Evolutionary conservation across 495 filamentous ascomycete species (phyloP).

Genomic region (Tuber melanosporum): DNA sequence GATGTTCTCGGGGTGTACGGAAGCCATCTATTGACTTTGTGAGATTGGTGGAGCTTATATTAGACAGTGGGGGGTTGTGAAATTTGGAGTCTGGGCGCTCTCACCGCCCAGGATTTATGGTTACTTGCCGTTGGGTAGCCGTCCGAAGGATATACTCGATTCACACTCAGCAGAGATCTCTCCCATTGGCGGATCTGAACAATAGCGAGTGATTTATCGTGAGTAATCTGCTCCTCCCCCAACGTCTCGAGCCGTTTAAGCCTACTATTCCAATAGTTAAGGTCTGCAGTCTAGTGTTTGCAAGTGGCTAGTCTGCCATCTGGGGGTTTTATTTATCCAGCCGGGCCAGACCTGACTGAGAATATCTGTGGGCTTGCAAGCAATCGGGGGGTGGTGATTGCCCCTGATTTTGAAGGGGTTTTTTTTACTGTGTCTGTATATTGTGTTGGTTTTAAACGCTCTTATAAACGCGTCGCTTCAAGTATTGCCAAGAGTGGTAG

Average conservation of each 20-base stretch:
- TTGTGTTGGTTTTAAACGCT: not conserved
- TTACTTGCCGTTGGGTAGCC: not conserved
- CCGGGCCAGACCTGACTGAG: too few species aligned
- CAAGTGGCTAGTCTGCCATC: too few species aligned
- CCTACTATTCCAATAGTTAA: not conserved
- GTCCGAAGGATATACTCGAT: not conserved
- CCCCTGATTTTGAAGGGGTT: not conserved
- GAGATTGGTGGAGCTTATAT: not conserved
- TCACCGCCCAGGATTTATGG: not conserved
- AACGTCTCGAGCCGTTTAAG: not conserved
- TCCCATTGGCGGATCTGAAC: not conserved
- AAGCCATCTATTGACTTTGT: not conserved
- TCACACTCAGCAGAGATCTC: not conserved
- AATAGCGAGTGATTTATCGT: not conserved
- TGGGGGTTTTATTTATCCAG: too few species aligned
- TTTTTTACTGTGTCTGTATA: too few species aligned
- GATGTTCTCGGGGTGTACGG: not conserved
- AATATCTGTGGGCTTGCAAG: not conserved
- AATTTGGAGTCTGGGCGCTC: not conserved
- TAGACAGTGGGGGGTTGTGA: not conserved
- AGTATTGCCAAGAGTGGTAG: too few species aligned
- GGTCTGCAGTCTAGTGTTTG: not conserved
- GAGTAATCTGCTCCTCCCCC: not conserved
- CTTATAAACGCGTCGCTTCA: not conserved
- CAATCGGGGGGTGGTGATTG: not conserved